Percentiles rank a stretch among this genome's conserved stretches.
phyloP scores from a whole-genome alignment of 352 stramenopile species.

The Phytopythium chamaehyphon region DNA sequence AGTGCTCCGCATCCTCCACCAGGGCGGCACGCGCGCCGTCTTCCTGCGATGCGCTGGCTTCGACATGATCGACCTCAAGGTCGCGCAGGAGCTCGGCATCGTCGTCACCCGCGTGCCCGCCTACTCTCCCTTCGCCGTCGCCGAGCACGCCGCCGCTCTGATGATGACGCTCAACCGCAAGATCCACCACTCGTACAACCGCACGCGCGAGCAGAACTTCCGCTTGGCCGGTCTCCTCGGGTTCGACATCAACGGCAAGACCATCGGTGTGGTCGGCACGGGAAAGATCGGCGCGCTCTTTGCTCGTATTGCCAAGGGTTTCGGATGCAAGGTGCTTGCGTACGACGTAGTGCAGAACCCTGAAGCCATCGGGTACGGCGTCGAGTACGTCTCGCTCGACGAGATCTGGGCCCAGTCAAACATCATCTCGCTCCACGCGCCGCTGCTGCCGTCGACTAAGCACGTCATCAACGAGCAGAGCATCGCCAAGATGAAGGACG shows the following conservation, averaged over 20 bases:
- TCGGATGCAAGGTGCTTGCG: constrained; percentile 48
- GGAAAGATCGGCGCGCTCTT: constrained; percentile 51
- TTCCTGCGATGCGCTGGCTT: constrained; percentile 71
- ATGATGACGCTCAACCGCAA: constrained; percentile 75
- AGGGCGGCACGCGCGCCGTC: constrained; percentile 39
- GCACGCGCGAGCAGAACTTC: constrained; percentile 61
- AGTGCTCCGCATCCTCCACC: constrained; percentile 45
- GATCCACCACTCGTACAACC: constrained; percentile 48
- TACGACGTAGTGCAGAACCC: constrained; percentile 65
- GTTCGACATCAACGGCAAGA: constrained; percentile 76
- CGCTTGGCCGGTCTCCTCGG: constrained; percentile 39
- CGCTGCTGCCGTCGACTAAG: constrained; percentile 73
- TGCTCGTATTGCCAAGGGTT: constrained; percentile 35
- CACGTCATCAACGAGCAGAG: constrained; percentile 83
- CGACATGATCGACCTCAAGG: constrained; percentile 56
- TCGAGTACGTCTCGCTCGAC: constrained; percentile 57
- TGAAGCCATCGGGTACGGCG: constrained; percentile 33
- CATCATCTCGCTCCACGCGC: constrained; percentile 88
- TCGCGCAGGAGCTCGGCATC: constrained; percentile 44
- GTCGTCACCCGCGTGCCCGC: constrained; percentile 51
- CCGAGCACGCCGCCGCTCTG: constrained; percentile 67
- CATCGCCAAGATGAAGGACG: constrained; percentile 85
- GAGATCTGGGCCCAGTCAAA: constrained; percentile 65
- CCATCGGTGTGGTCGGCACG: constrained; percentile 53
- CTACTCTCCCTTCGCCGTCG: constrained; percentile 75